phyloP scores from a whole-genome alignment of 2,329 filamentous ascomycete genomes.

The Paecilomyces dactylethromorphus region DNA sequence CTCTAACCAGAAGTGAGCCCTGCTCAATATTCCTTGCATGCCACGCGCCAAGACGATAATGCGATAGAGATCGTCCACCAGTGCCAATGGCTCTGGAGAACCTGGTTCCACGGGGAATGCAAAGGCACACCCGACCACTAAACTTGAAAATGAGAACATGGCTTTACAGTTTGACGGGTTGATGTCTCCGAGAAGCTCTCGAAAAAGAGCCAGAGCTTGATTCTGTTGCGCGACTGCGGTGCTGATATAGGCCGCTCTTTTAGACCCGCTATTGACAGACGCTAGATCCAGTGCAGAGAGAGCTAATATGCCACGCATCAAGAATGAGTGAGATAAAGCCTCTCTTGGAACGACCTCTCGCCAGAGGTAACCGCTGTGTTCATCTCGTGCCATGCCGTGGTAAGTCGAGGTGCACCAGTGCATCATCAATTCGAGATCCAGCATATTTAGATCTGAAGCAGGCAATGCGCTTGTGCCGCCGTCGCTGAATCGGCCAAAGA shows the following conservation, averaged over 20 bases:
- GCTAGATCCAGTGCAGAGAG: conserved; percentile 28
- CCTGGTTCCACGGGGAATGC: conserved; percentile 24
- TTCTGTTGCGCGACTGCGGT: conserved; percentile 30
- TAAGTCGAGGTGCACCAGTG: conserved; percentile 33
- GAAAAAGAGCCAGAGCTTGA: conserved; percentile 27
- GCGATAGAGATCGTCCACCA: conserved; percentile 26
- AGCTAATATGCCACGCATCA: conserved; percentile 32
- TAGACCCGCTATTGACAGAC: conserved; percentile 19
- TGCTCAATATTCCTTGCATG: conserved; percentile 24
- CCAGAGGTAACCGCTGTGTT: conserved; percentile 27
- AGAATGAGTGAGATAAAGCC: conserved; percentile 25
- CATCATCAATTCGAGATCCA: conserved; percentile 39
- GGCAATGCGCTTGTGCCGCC: conserved; percentile 5
- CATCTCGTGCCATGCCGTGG: conserved; percentile 18
- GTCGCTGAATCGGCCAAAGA: neutral
- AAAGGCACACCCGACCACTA: conserved; percentile 34
- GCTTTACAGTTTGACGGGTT: conserved; percentile 31
- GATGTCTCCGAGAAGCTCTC: conserved; percentile 23
- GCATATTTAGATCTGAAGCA: conserved; percentile 34
- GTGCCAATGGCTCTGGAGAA: conserved; percentile 17
- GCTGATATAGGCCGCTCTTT: conserved; percentile 22
- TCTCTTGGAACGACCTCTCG: conserved; percentile 24
- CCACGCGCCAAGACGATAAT: conserved; percentile 28
- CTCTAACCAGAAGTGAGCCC: conserved; percentile 16
- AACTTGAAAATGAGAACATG: conserved; percentile 31